A percentile compares a stretch with the other conserved stretches of the same genome.
Conservation (phyloP, 163 green algal genomes). For the Trebouxia gelatinosa region DNA sequence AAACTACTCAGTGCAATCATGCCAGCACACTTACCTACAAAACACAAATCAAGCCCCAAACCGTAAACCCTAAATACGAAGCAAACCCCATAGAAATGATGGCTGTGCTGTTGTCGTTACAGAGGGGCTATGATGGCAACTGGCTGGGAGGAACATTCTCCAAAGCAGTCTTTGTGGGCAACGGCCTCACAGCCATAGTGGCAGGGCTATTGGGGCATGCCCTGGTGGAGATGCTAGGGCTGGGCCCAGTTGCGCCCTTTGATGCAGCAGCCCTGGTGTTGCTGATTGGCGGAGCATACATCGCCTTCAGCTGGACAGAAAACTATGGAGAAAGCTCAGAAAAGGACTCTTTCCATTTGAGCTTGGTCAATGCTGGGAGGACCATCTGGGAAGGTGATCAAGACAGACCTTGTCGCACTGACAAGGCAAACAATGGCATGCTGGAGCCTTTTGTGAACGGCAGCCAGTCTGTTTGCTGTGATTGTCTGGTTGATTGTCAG, state of each 20-base stretch:
- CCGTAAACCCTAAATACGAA: too few relatives aligned
- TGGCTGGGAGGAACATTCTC: constrained; percentile 75
- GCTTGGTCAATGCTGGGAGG: constrained; percentile 55
- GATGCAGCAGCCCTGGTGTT: constrained; percentile 81
- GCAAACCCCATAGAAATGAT: too few relatives aligned
- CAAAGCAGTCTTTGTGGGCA: constrained; percentile 89
- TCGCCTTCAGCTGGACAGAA: constrained; percentile 83
- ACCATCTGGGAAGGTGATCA: constrained; percentile 51
- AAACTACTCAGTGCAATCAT: neutral
- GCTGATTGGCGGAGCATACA: constrained; percentile 71
- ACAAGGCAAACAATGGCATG: too few relatives aligned
- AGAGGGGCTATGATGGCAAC: constrained; percentile 67
- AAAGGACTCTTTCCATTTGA: constrained; percentile 39
- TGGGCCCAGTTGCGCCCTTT: constrained; percentile 94
- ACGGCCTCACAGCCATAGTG: constrained; percentile 79
- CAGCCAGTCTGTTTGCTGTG: too few relatives aligned
- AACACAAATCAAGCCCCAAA: neutral
- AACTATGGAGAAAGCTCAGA: constrained; percentile 83
- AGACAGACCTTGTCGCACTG: too few relatives aligned
- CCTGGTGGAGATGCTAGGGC: constrained; percentile 73
- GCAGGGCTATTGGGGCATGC: constrained; percentile 83
- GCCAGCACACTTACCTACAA: neutral
- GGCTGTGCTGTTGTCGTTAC: too few relatives aligned
- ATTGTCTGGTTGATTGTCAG: too few relatives aligned
- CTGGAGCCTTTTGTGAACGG: too few relatives aligned